These are phyloP conservation scores for Hypoxylon sp. DNA, from an alignment of 2,329 filamentous ascomycete genomes.

Conservation along the genomic window DNA sequence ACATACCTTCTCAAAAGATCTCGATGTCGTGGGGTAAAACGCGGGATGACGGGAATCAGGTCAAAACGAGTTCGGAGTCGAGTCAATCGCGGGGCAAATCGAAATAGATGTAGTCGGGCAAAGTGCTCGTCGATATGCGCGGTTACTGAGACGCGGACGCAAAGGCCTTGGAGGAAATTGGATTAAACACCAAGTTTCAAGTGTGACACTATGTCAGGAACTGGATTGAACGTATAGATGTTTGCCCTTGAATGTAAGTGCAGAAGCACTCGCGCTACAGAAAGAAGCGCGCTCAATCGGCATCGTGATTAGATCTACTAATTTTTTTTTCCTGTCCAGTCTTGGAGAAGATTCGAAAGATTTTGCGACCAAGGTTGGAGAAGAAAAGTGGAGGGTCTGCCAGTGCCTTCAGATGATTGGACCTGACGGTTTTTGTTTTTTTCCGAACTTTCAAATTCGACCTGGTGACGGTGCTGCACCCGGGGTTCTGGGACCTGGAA, in stretches of 20 bases:
- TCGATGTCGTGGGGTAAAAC: constrained; percentile 11
- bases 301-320: constrained; percentile 39
- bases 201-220: constrained; percentile 16
- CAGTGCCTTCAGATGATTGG: constrained; percentile 32
- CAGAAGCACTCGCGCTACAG: constrained; percentile 30
- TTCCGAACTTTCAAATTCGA: constrained; percentile 27
- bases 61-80: constrained; percentile 11
- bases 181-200: background rate
- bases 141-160: constrained; percentile 20
- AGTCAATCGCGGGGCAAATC: constrained; percentile 33
- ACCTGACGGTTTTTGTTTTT: constrained; percentile 27
- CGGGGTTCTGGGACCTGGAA: constrained; percentile 23
- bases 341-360: constrained; percentile 23
- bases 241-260: constrained; percentile 24
- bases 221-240: constrained; percentile 7
- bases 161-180: constrained; percentile 3
- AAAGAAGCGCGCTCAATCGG: constrained; percentile 28
- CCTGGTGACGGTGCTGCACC: background rate
- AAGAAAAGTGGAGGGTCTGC: constrained; percentile 31
- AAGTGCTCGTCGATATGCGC: constrained; percentile 30
- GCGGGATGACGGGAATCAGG: constrained; percentile 10
- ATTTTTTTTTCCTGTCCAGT: constrained; percentile 39
- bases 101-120: constrained; percentile 7
- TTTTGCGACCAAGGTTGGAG: constrained; percentile 42
- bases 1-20: constrained; percentile 32